phyloP scores from a whole-genome alignment of 2,329 filamentous ascomycete genomes.

The Xylariaceae sp. region DNA sequence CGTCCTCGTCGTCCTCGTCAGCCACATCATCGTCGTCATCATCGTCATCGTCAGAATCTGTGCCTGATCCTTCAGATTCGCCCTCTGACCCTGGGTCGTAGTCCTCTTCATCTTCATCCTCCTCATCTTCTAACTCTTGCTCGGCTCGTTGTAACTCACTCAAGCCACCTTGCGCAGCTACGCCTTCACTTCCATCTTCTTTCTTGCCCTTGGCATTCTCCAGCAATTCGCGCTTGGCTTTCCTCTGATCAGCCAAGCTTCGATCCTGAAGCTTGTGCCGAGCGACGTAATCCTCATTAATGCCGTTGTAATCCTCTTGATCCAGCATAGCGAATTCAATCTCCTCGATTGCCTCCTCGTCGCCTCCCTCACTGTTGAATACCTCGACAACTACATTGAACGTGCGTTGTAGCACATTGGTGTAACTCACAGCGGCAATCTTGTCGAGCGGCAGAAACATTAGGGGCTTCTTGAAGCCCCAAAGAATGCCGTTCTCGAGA shows the following conservation, averaged over 20 bases:
- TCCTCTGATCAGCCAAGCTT: slow-evolving; percentile 66
- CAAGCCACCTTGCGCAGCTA: slow-evolving; percentile 41
- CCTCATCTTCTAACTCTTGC: slow-evolving; percentile 55
- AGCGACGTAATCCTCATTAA: slow-evolving; percentile 61
- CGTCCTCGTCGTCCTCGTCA: slow-evolving; percentile 41
- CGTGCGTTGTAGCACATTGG: slow-evolving; percentile 64
- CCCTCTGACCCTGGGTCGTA: slow-evolving; percentile 63
- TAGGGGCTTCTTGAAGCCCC: slow-evolving; percentile 69
- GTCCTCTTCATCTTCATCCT: slow-evolving; percentile 64
- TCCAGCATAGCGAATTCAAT: slow-evolving; percentile 69
- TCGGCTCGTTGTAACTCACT: slow-evolving; percentile 53
- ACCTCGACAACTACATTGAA: slow-evolving; percentile 67
- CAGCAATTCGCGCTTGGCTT: slow-evolving; percentile 60
- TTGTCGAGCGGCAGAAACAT: slow-evolving; percentile 61
- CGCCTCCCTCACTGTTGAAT: slow-evolving; percentile 39
- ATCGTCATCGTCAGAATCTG: slow-evolving; percentile 49
- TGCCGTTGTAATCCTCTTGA: slow-evolving; percentile 63
- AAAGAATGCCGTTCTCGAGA: slow-evolving; percentile 63
- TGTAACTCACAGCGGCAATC: slow-evolving; percentile 64
- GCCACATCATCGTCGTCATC: slow-evolving; percentile 50
- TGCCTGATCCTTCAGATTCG: slow-evolving; percentile 56
- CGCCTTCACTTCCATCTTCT: slow-evolving; percentile 38
- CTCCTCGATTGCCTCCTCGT: slow-evolving; percentile 53
- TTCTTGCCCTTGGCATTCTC: slow-evolving; percentile 55
- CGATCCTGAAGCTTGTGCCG: slow-evolving; percentile 61